A percentile compares a stretch with the other conserved stretches of the same genome.
phyloP scores from a whole-genome alignment of 176 grass and related monocot species.

The Ensete glaucum region DNA sequence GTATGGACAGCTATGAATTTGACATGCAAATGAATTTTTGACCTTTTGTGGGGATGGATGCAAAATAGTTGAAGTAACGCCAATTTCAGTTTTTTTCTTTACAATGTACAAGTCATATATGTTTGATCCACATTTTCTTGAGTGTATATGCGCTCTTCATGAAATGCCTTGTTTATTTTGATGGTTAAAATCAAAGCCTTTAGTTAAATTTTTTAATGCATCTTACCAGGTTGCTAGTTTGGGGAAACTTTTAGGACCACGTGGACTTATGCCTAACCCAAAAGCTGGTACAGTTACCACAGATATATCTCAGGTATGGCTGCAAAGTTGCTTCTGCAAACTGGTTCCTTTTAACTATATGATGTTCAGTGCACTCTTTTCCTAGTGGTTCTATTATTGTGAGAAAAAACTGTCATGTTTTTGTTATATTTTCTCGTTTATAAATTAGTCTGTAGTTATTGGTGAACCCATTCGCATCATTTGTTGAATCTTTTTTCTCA shows the following conservation, averaged over 20 bases:
- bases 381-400: too few relatives aligned
- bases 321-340: not conserved
- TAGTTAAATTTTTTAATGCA: conserved; percentile 10
- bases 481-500: too few relatives aligned
- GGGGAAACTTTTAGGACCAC: conserved; percentile 92
- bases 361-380: too few relatives aligned
- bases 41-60: not conserved
- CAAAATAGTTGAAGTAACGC: not conserved
- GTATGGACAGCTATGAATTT: too few relatives aligned
- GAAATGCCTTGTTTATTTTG: not conserved
- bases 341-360: not conserved
- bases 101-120: not conserved
- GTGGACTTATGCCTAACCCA: conserved; percentile 99
- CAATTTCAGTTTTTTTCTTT: not conserved
- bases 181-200: not conserved
- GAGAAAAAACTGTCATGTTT: too few relatives aligned
- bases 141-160: not conserved
- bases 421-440: too few relatives aligned
- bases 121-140: not conserved
- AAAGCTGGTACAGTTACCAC: conserved; percentile 95
- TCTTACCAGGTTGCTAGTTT: conserved; percentile 66
- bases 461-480: too few relatives aligned
- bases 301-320: conserved; percentile 83
- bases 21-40: too few relatives aligned
- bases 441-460: too few relatives aligned